A percentile compares a stretch with the other conserved stretches of the same genome.
Evolutionary conservation across 345 rosid genomes (phyloP).

Genomic region (Psidium friedrichsthalianum): DNA sequence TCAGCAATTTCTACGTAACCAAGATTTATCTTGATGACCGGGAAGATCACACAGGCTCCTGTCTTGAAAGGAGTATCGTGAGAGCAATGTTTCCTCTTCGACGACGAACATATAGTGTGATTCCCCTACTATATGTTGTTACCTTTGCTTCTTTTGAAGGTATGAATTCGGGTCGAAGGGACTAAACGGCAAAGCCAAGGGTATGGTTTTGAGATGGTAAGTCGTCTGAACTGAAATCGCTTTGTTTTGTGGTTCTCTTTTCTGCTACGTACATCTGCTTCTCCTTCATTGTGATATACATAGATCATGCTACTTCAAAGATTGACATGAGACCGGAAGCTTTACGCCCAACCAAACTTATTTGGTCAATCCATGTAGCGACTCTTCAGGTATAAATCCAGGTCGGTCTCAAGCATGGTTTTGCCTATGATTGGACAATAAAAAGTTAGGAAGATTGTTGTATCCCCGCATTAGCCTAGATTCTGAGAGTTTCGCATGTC

Average conservation of each 20-base stretch:
- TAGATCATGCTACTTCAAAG: neutral
- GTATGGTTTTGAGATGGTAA: neutral
- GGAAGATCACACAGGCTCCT: neutral
- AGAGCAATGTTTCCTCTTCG: neutral
- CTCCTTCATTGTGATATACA: neutral
- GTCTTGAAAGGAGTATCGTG: neutral
- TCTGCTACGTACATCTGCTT: neutral
- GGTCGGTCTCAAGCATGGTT: neutral
- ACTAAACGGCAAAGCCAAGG: rapidly evolving
- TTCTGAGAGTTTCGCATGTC: neutral
- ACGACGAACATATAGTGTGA: rapidly evolving
- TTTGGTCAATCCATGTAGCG: neutral
- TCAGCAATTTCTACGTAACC: neutral
- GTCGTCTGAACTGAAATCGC: neutral
- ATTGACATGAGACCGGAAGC: neutral
- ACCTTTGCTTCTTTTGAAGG: neutral
- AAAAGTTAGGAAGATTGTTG: neutral
- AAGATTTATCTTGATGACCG: neutral
- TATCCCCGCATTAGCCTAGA: neutral
- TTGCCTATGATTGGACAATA: neutral
- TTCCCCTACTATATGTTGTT: neutral
- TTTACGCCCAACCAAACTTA: neutral
- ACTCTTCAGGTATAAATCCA: neutral
- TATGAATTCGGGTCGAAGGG: neutral
- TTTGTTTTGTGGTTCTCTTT: neutral